Evolutionary conservation across 176 grass and related monocot species (phyloP), one percentile per base, ranked within the genome.

Genomic region (Ensete glaucum): DNA sequence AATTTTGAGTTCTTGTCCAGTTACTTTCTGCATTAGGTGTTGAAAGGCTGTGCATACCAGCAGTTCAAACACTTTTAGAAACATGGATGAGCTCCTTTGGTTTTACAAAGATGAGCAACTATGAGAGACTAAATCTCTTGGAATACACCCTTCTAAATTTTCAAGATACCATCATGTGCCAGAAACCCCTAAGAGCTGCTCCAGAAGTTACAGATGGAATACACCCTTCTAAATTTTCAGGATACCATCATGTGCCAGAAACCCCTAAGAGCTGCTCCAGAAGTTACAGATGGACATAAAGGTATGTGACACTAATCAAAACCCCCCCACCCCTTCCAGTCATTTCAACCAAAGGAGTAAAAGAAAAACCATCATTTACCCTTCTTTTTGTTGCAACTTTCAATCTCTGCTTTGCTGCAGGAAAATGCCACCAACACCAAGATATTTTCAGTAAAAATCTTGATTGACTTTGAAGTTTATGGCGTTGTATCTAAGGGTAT

Each of bases 11-110:
- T 25, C 9, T 49, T 76, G 17, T 62, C 2, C 73, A 76, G 73
- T 63, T 76, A 51, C 73, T 76, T 76, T 62, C 56, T 9, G 10
- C 25, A 8, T 50, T 76, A 62, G 73, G 73, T 0, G 73, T 76
- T 13, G 73, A 76, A 63, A 76, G 56, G 73, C 29, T 76, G 73
- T 76, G 55, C n/a, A 48, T 76, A 13, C 73, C 73, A 12, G 73
- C 73, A 19, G 54, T 76, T 13, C 16, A 27, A 21, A n/a, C 26
- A 29, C 73, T 62, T 7, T 9, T 76, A 20, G 25, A 62, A 15
- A 62, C 73, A 76, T 76, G 73, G 73, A 76, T 57, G 19, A 50
- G 3, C 15, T 76, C 73, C 19, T 76, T 76, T 63, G 73, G 73
- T 5, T 76, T 76, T 50, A 49, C 27, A 13, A 62, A 76, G 34